Base-by-base conservation (phyloP, 2,329 filamentous ascomycete species). In the Penicillium frequentans region DNA sequence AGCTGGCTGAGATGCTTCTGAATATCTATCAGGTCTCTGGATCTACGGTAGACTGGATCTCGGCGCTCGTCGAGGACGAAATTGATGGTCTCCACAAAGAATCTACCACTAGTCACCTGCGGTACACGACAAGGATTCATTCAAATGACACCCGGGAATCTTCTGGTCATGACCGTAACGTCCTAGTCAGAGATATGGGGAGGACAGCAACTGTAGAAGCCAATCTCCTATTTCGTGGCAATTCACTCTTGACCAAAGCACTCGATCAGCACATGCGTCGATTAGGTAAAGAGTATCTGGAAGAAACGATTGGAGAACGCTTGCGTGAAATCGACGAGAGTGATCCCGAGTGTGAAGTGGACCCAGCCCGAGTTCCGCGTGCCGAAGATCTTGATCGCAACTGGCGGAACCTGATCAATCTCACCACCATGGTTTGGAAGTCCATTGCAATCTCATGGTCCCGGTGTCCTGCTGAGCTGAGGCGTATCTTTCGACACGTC, bases 11-110 rank as follows among this genome's bases (percentile, higher is more conserved):
- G 70, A 87, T 90, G 27, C 85, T 98, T 37, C 79, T 98, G 61
- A 96, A 98, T 71, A 96, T 99, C 52, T 99, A 93, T 68, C 95
- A 99, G 70, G 93, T 96, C 3, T 93, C 92, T 2, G 91, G 91
- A 0, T 85, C 86, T 37, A 90, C 90, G 2, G 84, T 84, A 44
- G 91, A 97, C 57, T 99, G 95, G 95, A 83, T 99, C 23, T 95
- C 91, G 81, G 88, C 91, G 2, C 80, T 99, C 42, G 90, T 97
- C 0, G 95, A 99, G 73, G 93, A 98, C 70, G 95, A 99, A 73
- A 98, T 99, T 56, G 95, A 98, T 68, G 93, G 93, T 0, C 87
- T 95, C 19, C 86, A 91, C 54, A 96, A 88, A 69, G 92, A 96
- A 65, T 86, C 87, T 14, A 86, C 89, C 0, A 84, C 89, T 61